These are phyloP conservation scores for Alternaria hordeiaustralica DNA, from an alignment of 2,329 filamentous ascomycete genomes.

Conservation along the genomic window DNA sequence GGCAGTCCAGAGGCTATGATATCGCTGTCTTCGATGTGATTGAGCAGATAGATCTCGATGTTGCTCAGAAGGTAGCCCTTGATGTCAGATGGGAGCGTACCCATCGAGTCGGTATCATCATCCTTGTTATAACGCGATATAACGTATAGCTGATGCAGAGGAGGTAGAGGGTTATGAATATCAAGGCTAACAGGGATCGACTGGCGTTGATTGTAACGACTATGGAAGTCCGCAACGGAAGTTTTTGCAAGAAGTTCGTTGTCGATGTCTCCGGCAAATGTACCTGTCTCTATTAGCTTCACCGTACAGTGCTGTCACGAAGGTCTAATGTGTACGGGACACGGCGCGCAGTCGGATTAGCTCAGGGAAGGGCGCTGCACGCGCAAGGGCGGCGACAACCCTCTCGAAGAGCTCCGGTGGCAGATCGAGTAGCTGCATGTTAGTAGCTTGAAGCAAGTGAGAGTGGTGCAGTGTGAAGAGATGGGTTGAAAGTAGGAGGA, in stretches of 20 bases:
- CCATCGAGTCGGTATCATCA: not conserved
- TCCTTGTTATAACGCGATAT: not conserved
- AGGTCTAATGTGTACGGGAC: not conserved
- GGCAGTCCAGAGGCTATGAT: not conserved
- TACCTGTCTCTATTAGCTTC: not conserved
- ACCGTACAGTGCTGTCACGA: not conserved
- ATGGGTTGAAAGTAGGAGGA: not conserved
- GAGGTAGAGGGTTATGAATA: not conserved
- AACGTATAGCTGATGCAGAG: not conserved
- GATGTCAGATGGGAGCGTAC: not conserved
- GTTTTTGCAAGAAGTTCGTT: not conserved
- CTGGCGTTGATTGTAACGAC: not conserved
- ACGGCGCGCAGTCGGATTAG: not conserved
- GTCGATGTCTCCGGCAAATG: not conserved
- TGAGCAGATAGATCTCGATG: not conserved
- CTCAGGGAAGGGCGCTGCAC: not conserved
- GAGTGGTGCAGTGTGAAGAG: not conserved
- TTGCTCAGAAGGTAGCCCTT: not conserved
- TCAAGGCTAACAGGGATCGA: not conserved
- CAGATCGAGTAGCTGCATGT: not conserved
- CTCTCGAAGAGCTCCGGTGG: not conserved
- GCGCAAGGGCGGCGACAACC: not conserved
- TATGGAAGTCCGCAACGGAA: not conserved
- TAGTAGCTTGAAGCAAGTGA: not conserved
- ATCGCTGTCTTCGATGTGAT: not conserved